These are phyloP conservation scores for Trichoderma asperelloides DNA, from an alignment of 495 filamentous ascomycete genomes.

Conservation along the genomic window DNA sequence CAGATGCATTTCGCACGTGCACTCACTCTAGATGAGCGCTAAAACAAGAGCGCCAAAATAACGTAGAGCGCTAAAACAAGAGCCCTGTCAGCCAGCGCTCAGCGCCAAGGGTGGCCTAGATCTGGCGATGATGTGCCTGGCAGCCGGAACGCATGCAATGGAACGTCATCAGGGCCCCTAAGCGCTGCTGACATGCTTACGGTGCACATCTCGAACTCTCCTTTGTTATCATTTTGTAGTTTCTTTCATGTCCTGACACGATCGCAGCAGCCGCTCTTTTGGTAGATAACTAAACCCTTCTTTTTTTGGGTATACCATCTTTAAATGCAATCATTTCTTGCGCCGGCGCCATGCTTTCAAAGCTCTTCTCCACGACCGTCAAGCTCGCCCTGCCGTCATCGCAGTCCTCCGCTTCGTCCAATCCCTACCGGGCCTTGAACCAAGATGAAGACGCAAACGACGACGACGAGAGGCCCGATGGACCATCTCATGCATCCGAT, in stretches of 20 bases:
- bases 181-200: background rate
- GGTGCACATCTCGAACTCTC: background rate
- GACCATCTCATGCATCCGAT: conserved; percentile 24
- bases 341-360: background rate
- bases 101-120: background rate
- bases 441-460: background rate
- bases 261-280: background rate
- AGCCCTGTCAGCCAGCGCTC: background rate
- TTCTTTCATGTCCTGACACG: background rate
- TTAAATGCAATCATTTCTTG: background rate
- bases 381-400: conserved; percentile 1
- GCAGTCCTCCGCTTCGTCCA: background rate
- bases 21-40: no score
- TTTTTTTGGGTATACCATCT: background rate
- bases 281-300: no score
- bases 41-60: background rate
- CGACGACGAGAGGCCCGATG: background rate
- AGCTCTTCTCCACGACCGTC: conserved; percentile 1
- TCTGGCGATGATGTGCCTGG: background rate
- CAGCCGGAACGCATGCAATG: background rate
- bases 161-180: background rate
- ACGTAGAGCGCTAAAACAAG: background rate
- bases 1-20: no score
- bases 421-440: background rate
- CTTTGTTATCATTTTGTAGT: background rate